Evolutionary conservation across 2,329 filamentous ascomycete genomes (phyloP).

Genomic region (Neophaeococcomyces mojaviensis): DNA sequence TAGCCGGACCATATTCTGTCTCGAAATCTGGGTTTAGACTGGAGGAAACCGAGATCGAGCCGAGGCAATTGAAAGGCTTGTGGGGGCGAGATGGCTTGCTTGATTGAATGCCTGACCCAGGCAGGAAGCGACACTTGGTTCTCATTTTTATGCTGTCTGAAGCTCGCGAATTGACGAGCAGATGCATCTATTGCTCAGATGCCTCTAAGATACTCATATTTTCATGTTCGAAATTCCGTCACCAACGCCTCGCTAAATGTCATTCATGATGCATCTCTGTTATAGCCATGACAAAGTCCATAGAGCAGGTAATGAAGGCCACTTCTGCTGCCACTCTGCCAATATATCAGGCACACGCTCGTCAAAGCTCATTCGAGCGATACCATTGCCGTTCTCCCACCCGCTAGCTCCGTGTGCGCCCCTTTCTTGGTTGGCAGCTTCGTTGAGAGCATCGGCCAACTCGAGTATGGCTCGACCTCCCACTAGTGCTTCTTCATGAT

Average conservation of each 20-base stretch:
- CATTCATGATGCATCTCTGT: conserved; percentile 19
- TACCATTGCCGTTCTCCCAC: conserved; percentile 63
- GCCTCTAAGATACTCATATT: background rate
- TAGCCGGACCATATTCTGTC: background rate
- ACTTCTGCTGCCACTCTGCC: conserved; percentile 87
- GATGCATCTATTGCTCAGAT: background rate
- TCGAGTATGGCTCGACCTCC: conserved; percentile 90
- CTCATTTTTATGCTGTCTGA: too few species aligned
- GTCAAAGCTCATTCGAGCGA: conserved; percentile 72
- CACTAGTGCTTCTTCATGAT: conserved; percentile 89
- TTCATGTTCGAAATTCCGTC: background rate
- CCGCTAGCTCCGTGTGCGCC: conserved; percentile 54
- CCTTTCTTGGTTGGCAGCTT: conserved; percentile 69
- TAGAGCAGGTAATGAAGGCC: conserved; percentile 81
- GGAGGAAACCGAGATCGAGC: background rate
- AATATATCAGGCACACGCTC: conserved; percentile 88
- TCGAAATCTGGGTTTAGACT: background rate
- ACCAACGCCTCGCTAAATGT: conserved; percentile 8
- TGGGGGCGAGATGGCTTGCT: too few species aligned
- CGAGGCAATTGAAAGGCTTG: background rate
- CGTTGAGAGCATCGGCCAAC: conserved; percentile 76
- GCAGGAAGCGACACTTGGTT: too few species aligned
- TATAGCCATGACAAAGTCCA: conserved; percentile 97
- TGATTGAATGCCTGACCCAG: too few species aligned
- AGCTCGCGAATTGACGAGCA: background rate